These are phyloP conservation scores for Malassezia brasiliensis DNA, from an alignment of 1,284 basidiomycete genomes.

Conservation along the genomic window DNA sequence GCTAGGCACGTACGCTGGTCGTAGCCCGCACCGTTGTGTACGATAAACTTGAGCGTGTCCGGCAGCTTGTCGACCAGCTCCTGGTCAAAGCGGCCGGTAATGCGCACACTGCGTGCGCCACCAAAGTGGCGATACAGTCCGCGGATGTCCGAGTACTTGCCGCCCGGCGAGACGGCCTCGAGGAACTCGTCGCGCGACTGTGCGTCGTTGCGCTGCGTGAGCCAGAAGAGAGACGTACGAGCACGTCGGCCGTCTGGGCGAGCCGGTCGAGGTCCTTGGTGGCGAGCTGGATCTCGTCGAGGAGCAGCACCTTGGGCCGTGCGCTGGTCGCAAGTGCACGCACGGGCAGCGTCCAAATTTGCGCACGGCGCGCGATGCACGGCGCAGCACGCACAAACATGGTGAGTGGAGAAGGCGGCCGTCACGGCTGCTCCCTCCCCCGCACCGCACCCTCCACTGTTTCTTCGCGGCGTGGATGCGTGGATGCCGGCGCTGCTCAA, in stretches of 20 bases:
- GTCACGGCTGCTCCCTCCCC: too few species aligned
- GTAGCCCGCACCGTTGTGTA: slow-evolving; percentile 43
- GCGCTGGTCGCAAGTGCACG: not conserved
- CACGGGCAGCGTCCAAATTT: too few species aligned
- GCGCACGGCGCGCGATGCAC: not conserved
- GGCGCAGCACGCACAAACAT: not conserved
- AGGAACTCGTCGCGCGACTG: slow-evolving; percentile 25
- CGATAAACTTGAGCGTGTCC: slow-evolving; percentile 24
- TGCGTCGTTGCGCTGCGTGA: slow-evolving; percentile 7
- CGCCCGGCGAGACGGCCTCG: slow-evolving; percentile 20
- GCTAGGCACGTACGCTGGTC: slow-evolving; percentile 23
- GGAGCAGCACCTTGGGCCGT: slow-evolving; percentile 28
- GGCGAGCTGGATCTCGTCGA: slow-evolving; percentile 34
- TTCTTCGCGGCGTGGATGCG: not conserved
- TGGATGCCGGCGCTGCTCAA: not conserved
- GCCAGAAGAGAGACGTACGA: slow-evolving; percentile 4
- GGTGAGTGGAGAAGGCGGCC: not conserved
- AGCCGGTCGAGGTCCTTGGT: slow-evolving; percentile 25
- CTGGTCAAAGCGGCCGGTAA: slow-evolving; percentile 28
- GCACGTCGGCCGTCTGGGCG: slow-evolving; percentile 17
- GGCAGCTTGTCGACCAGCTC: slow-evolving; percentile 33
- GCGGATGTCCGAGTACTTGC: slow-evolving; percentile 59
- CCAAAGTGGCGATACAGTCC: slow-evolving; percentile 71
- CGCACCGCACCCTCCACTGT: too few species aligned
- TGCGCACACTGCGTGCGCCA: slow-evolving; percentile 26